Conservation (phyloP, 768 basidiomycete species). For the Candolleomyces efflorescens region DNA sequence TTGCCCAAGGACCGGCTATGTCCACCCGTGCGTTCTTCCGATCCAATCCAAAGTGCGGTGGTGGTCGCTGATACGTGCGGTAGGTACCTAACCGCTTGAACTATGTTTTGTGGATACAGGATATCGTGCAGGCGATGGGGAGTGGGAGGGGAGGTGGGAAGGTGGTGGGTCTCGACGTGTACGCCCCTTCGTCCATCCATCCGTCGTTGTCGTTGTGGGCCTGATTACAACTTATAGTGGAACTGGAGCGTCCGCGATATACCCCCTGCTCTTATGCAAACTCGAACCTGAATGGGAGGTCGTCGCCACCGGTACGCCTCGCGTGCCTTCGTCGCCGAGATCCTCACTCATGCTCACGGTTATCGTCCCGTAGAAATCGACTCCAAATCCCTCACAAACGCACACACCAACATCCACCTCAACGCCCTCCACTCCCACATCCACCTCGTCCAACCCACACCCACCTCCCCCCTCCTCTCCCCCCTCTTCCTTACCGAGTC, state of each 20-base stretch:
- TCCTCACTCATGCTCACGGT: too few relatives aligned
- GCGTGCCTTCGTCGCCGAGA: too few relatives aligned
- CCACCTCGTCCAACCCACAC: conserved; percentile 33
- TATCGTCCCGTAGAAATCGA: conserved; percentile 78
- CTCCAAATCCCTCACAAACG: conserved; percentile 48
- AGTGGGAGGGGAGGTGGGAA: conserved; percentile 7
- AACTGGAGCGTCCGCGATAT: conserved; percentile 88
- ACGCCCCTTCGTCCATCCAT: too few relatives aligned
- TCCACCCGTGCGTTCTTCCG: conserved; percentile 64
- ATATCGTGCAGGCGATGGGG: conserved; percentile 39
- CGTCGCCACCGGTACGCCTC: conserved; percentile 41
- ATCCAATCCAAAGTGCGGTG: too few relatives aligned
- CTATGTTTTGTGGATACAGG: conserved; percentile 84
- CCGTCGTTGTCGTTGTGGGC: too few relatives aligned
- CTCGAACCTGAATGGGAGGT: conserved; percentile 53
- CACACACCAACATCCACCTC: conserved; percentile 48
- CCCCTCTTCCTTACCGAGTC: not conserved
- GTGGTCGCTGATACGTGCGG: too few relatives aligned
- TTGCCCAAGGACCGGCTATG: conserved; percentile 76
- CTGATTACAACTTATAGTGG: conserved; percentile 52
- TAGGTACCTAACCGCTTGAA: conserved; percentile 53
- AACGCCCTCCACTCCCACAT: conserved; percentile 59
- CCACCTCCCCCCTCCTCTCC: too few relatives aligned
- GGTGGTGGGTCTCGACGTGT: conserved; percentile 72
- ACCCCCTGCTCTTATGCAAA: conserved; percentile 70